phyloP scores from a whole-genome alignment of 148 eudicot species.

The Rhododendron mucronatum region DNA sequence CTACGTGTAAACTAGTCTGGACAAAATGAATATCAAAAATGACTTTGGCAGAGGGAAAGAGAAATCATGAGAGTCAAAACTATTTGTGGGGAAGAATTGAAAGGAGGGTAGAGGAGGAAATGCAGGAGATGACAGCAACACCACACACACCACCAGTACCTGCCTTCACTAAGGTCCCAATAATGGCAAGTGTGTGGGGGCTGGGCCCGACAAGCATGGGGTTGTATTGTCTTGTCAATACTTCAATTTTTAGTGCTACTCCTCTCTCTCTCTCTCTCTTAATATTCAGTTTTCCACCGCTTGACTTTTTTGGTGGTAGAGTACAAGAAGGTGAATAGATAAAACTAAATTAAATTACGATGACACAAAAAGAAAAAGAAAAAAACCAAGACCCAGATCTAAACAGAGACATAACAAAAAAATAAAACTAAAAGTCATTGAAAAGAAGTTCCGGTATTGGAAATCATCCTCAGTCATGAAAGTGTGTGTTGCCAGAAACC shows the following conservation, averaged over 20 bases:
- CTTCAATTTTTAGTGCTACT: constrained; percentile 17
- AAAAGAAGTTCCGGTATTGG: not conserved
- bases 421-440: not conserved
- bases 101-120: not conserved
- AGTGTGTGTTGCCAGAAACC: not conserved
- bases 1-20: no score
- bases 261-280: not conserved
- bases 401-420: not conserved
- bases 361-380: not conserved
- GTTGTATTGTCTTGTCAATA: constrained; percentile 51
- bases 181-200: constrained; percentile 18
- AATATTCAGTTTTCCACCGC: not conserved
- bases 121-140: constrained; percentile 16
- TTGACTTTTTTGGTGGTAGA: not conserved
- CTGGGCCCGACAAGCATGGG: constrained; percentile 45
- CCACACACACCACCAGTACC: constrained; percentile 12
- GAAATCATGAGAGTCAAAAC: no score
- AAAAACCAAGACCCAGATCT: no score
- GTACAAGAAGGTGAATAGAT: not conserved
- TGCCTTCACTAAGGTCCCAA: not conserved
- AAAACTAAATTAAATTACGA: not conserved
- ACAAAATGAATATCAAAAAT: no score
- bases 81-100: no score
- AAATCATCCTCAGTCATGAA: not conserved
- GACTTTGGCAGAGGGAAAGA: not conserved